Evolutionary conservation across 306 rosid species (phyloP), one percentile per base, ranked within the genome.

Genomic region (Vicia villosa): DNA sequence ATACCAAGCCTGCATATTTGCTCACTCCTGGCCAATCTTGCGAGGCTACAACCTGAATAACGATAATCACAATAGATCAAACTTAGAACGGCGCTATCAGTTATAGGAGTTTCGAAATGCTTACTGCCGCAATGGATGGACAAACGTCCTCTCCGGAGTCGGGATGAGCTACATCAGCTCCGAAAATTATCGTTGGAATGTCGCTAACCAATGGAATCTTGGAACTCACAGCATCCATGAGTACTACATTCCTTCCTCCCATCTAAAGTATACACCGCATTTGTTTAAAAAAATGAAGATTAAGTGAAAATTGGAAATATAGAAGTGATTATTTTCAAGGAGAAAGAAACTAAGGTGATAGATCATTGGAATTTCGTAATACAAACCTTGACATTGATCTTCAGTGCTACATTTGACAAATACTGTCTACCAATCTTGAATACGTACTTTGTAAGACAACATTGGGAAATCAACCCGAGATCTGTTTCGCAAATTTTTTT

Each of bases 21-120:
- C 91, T 85, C 60, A 89, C 85, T 80, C 87, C 96, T 20, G 96
- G 96, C 96, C 96, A 89, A 74, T 89, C 96, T 75, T 87, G 96
- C 60, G 93, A 89, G 37, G 96, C 93, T 74, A 89, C 93, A 69
- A 89, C 93, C 96, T 89, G 81, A 58, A 57, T 47, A 52, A 68
- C 59, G 57, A 55, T 57, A 74, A 51, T 72, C 72, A 74, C 45
- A 59, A 74, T 22, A 61, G 49, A 65, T 69, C 41, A 62, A 78
- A 54, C 26, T 51, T 24, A 24, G 40, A 40, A 34, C 38, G 45
- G n/a, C 57, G 17, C 19, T 47, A 55, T 51, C 47, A 72, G 46
- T 51, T 59, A 6, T 30, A 32, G 68, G 59, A 26, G 32, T 69
- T 49, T 46, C 46, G 17, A 66, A 68, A 61, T 55, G 55, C 86